Conservation (phyloP, 345 rosid species). For the Populus deltoides region DNA sequence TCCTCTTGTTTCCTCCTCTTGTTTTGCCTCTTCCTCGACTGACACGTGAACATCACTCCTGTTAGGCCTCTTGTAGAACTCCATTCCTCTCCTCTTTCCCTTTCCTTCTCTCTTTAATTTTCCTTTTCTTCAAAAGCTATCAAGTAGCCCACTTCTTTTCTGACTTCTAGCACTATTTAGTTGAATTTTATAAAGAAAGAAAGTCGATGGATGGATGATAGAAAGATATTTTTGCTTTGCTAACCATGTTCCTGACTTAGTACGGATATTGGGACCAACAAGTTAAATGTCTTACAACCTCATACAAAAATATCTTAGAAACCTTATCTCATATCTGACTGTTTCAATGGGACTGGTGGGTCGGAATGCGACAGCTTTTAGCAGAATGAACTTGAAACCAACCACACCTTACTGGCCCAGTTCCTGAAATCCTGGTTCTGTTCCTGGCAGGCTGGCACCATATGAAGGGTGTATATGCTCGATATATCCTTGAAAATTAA, state of each 20-base stretch:
- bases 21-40: constrained; percentile 42
- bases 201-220: not conserved
- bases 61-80: constrained; percentile 36
- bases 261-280: not conserved
- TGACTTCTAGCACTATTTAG: no score
- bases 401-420: no score
- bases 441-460: no score
- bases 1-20: constrained; percentile 37
- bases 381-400: no score
- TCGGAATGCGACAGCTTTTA: no score
- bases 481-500: no score
- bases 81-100: constrained; percentile 19
- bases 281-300: not conserved
- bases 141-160: no score
- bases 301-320: not conserved
- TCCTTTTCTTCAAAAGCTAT: not conserved
- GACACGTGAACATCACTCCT: constrained; percentile 55
- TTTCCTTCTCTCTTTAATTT: not conserved
- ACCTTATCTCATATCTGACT: not conserved
- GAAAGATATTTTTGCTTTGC: not conserved
- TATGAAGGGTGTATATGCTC: no score
- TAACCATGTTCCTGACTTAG: not conserved
- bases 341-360: not conserved
- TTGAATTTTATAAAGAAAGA: not conserved
- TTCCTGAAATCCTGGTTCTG: no score